Base-by-base conservation (phyloP, 2,329 filamentous ascomycete genomes). In the Fonsecaea nubica region DNA sequence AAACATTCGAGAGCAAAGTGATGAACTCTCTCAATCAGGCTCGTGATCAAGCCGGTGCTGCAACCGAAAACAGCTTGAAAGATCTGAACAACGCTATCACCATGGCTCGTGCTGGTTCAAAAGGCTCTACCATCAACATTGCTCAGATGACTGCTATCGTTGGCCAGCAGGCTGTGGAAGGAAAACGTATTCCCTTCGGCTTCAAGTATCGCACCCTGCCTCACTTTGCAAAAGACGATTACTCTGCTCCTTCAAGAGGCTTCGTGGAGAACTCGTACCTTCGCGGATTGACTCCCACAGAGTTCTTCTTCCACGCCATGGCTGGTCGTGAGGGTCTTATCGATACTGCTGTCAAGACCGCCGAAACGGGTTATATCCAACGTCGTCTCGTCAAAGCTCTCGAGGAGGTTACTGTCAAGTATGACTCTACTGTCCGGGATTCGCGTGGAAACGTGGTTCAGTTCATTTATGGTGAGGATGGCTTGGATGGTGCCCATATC, bases 291-390 rank as follows among this genome's bases (percentile, higher is more conserved):
- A 99, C 96, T 0, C 95, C 95, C 0, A 90, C 92, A 0, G 95
- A 99, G 74, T 99, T 99, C 82, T 99, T 97, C 84, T 99, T 99
- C 86, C 95, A 99, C 86, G 95, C 95, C 76, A 99, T 99, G 95
- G 95, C 95, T 85, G 95, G 95, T 92, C 89, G 95, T 84, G 95
- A 99, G 82, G 95, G 95, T 96, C 86, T 99, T 63, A 99, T 99
- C 74, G 95, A 99, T 86, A 99, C 95, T 60, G 95, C 95, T 72
- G 96, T 99, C 81, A 99, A 99, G 86, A 99, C 95, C 71, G 95
- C 95, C 21, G 96, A 99, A 80, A 99, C 96, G 65, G 95, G 95
- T 81, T 99, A 99, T 79, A 99, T 99, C 72, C 96, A 99, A 80
- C 92, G 95, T 81, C 93, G 96, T 84, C 86, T 99, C 54, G 95